These are phyloP conservation scores for Malus sylvestris DNA, from an alignment of 306 rosid species.

Conservation along the genomic window DNA sequence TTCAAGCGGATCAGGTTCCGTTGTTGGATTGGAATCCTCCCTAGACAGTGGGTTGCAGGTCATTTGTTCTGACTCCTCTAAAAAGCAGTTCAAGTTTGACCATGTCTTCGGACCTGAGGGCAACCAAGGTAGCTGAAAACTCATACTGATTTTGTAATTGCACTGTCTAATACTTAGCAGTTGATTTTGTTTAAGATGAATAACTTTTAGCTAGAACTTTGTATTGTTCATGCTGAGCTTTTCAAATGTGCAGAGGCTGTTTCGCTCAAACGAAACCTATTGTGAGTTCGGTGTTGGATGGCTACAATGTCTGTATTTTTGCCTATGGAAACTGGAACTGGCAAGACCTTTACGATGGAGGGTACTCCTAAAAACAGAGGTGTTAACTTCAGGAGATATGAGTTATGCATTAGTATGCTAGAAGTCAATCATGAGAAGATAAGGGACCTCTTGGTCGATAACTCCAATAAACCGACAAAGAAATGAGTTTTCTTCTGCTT, in stretches of 20 bases:
- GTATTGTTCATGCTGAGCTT: background rate
- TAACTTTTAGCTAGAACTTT: background rate
- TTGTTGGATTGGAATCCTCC: slow-evolving; percentile 67
- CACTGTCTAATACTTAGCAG: background rate
- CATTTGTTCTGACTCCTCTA: slow-evolving; percentile 69
- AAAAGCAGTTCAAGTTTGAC: slow-evolving; percentile 85
- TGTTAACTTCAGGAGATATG: slow-evolving; percentile 77
- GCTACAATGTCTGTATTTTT: too few species aligned
- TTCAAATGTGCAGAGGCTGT: slow-evolving; percentile 49
- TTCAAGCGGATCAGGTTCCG: slow-evolving; percentile 42
- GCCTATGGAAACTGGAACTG: slow-evolving; percentile 94
- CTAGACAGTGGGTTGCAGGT: slow-evolving; percentile 75
- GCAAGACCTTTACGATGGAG: slow-evolving; percentile 97
- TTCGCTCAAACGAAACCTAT: too few species aligned
- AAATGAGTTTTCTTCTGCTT: slow-evolving; percentile 49
- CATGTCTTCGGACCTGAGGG: slow-evolving; percentile 73
- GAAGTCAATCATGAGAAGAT: slow-evolving; percentile 47
- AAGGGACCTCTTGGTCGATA: slow-evolving; percentile 37
- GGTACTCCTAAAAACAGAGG: slow-evolving; percentile 86
- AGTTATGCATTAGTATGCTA: slow-evolving; percentile 78
- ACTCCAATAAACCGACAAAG: slow-evolving; percentile 57
- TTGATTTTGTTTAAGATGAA: background rate
- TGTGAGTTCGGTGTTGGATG: too few species aligned
- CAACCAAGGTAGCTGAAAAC: slow-evolving; percentile 58
- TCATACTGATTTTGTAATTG: slow-evolving; percentile 1